Percentiles rank a stretch among this genome's conserved stretches.
Conservation (phyloP, 495 filamentous ascomycete species). For the Ascodesmis nigricans region DNA sequence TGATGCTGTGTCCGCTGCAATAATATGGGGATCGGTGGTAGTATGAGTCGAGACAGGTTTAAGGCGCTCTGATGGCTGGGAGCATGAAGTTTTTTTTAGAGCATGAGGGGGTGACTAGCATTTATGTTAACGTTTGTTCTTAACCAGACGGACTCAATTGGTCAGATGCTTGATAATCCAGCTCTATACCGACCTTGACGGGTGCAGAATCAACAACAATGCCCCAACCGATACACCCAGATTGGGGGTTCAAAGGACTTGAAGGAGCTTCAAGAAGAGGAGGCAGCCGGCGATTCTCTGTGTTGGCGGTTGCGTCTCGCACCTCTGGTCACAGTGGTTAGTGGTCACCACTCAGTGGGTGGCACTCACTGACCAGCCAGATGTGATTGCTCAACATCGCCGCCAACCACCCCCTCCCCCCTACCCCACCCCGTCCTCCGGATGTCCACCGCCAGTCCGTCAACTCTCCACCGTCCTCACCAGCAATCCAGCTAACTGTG, state of each 20-base stretch:
- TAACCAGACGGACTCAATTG: neutral
- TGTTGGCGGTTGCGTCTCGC: too few relatives aligned
- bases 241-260: too few relatives aligned
- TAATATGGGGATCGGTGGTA: conserved; percentile 3
- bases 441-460: conserved; percentile 1
- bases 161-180: neutral
- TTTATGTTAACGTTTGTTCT: conserved; percentile 1
- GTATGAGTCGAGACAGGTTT: conserved; percentile 1
- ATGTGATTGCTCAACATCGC: neutral
- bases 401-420: neutral
- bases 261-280: too few relatives aligned
- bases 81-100: neutral
- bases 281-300: too few relatives aligned
- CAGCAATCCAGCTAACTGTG: neutral
- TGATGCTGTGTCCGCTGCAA: conserved; percentile 5
- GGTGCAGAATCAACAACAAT: too few relatives aligned
- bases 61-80: neutral
- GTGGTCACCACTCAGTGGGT: conserved; percentile 3
- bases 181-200: too few relatives aligned
- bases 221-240: too few relatives aligned
- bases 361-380: neutral
- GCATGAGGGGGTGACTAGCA: conserved; percentile 1
- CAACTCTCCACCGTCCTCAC: neutral
- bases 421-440: conserved; percentile 1
- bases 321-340: too few relatives aligned